Conservation (phyloP, 2,329 filamentous ascomycete genomes). For the Phyllosticta citribraziliensis region DNA sequence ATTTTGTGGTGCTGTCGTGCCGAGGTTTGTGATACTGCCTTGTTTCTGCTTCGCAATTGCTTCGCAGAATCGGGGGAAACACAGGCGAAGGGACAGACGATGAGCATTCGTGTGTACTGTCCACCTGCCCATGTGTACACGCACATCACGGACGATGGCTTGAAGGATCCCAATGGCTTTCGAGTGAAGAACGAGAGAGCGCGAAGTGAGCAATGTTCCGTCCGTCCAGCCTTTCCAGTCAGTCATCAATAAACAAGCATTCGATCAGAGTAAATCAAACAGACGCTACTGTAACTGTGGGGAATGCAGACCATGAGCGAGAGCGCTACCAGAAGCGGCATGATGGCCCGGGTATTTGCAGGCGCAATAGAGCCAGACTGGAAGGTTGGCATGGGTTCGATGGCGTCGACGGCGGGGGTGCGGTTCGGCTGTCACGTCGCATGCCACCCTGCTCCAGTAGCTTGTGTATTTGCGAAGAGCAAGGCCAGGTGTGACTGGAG, state of each 20-base stretch:
- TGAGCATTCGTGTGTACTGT: too few relatives aligned
- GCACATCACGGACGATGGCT: not conserved
- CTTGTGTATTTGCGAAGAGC: not conserved
- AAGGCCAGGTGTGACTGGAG: not conserved
- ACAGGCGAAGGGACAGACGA: not conserved
- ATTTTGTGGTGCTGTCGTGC: not conserved
- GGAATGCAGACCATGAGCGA: not conserved
- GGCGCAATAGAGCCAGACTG: not conserved
- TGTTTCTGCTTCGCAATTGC: not conserved
- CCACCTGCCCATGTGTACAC: not conserved
- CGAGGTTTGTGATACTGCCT: not conserved
- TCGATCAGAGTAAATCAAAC: not conserved
- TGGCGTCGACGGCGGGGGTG: not conserved
- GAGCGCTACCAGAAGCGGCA: not conserved
- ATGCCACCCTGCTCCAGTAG: not conserved
- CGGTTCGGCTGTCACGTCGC: not conserved
- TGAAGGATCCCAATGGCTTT: not conserved
- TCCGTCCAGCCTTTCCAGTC: not conserved
- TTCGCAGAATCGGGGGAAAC: too few relatives aligned
- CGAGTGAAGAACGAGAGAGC: not conserved
- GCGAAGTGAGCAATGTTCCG: not conserved
- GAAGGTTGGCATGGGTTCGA: not conserved
- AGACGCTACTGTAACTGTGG: not conserved
- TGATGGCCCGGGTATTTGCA: not conserved
- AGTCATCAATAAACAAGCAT: not conserved